Evolutionary conservation across 768 basidiomycete genomes (phyloP), one percentile per base, ranked within the genome.

Genomic region (Serendipita sp.): DNA sequence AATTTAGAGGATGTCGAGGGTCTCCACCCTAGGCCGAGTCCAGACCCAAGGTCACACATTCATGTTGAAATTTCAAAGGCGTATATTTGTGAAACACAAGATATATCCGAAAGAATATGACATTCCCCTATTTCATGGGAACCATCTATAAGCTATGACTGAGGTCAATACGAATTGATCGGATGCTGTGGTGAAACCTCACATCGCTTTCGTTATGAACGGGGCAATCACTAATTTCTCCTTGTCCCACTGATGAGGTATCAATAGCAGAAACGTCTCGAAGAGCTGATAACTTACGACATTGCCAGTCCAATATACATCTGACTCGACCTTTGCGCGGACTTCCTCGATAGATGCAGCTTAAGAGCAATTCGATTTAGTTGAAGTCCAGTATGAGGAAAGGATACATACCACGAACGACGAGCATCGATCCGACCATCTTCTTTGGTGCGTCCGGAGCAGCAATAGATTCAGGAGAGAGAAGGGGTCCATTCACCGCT

Each of bases 401-500:
- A 18, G 11, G 11, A n/a, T 23, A 36, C 56, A 34, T 60, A 60
- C 56, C 56, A 38, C 56, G 56, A 60, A 60, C 56, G 30, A 60
- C 16, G 4, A 60, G 56, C 65, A 78, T 72, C 0, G 83, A 85
- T n/a, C 83, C 85, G 41, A 83, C 73, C 73, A 87, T 77, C 70
- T 82, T 84, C 72, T 78, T 81, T 34, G 79, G 74, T 10, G 75
- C 75, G 13, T 72, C 74, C 0, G 78, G 76, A 5, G 75, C 75
- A 5, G 74, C 73, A 83, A 69, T 58, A 5, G 68, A 68, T 67
- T 85, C 84, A 2, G 85, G 84, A 1, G 79, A 82, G 44, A 84
- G 70, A 66, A 85, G 63, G 8, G 78, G 81, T 38, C 85, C 85
- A 2, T 78, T 85, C 46, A 85, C 69, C 86, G 67, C 47, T 44